A percentile compares a stretch with the other conserved stretches of the same genome.
Conservation (phyloP, 1,284 basidiomycete species). For the Pterula multifida region DNA sequence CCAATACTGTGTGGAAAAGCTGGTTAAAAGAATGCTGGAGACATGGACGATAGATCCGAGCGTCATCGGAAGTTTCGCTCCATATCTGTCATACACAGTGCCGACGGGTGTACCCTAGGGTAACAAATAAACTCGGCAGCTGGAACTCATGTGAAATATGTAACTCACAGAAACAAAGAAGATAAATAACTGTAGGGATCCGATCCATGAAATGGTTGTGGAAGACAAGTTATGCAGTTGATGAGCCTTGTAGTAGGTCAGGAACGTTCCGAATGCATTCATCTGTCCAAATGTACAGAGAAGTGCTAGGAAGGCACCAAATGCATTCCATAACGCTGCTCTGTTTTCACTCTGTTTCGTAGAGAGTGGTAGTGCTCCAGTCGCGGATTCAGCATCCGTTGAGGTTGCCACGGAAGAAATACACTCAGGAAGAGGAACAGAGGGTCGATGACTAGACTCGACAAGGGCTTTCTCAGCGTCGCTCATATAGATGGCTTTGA, state of each 20-base stretch:
- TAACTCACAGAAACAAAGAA: conserved; percentile 38
- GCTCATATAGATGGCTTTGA: too few species aligned
- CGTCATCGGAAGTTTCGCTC: conserved; percentile 33
- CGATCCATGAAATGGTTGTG: conserved; percentile 40
- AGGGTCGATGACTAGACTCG: not conserved
- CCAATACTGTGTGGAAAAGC: conserved; percentile 41
- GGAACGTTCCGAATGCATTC: conserved; percentile 40
- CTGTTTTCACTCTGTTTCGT: not conserved
- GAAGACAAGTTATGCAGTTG: conserved; percentile 26
- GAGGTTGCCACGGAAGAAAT: not conserved
- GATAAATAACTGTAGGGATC: conserved; percentile 35
- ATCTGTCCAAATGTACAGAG: conserved; percentile 40
- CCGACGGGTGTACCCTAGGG: conserved; percentile 39
- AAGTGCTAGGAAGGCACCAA: conserved; percentile 32
- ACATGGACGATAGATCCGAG: conserved; percentile 29
- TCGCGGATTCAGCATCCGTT: not conserved
- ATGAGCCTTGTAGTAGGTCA: conserved; percentile 33
- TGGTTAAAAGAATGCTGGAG: conserved; percentile 38
- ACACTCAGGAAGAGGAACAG: not conserved
- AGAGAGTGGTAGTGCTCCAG: not conserved
- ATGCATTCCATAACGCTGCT: not conserved
- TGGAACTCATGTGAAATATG: conserved; percentile 4
- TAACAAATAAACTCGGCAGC: too few species aligned
- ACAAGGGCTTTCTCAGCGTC: not conserved
- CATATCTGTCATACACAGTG: conserved; percentile 35